A percentile compares a stretch with the other conserved stretches of the same genome.
phyloP scores from a whole-genome alignment of 139 green algal species.

The Coelastrella sp. region DNA sequence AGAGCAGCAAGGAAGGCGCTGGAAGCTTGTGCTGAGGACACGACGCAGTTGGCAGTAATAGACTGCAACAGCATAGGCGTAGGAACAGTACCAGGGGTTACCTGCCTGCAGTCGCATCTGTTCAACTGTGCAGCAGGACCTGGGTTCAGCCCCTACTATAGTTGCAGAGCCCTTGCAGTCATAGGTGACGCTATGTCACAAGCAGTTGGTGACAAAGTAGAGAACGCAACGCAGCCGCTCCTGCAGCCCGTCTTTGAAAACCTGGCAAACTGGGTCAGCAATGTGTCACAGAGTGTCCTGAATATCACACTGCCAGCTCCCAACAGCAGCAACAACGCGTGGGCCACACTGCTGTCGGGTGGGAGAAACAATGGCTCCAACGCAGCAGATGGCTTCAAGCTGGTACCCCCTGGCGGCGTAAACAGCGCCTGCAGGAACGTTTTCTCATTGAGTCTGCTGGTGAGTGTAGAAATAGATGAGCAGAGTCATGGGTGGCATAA shows the following conservation, averaged over 20 bases:
- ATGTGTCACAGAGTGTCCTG: not conserved
- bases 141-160: not conserved
- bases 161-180: not conserved
- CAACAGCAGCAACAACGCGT: not conserved
- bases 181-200: not conserved
- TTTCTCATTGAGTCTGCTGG: not conserved
- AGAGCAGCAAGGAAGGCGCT: not conserved
- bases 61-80: not conserved
- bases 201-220: not conserved
- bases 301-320: not conserved
- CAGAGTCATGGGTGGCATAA: too few relatives aligned
- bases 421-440: not conserved
- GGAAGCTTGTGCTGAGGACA: not conserved
- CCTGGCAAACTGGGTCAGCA: not conserved
- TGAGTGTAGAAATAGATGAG: not conserved
- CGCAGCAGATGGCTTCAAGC: not conserved
- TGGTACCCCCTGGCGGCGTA: not conserved
- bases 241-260: not conserved
- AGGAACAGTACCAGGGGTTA: not conserved
- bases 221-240: not conserved
- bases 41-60: not conserved
- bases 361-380: not conserved
- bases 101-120: not conserved
- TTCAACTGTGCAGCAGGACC: conserved; percentile 4
- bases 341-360: not conserved